phyloP scores from a whole-genome alignment of 441 rosid species.

The Adansonia grandidieri region DNA sequence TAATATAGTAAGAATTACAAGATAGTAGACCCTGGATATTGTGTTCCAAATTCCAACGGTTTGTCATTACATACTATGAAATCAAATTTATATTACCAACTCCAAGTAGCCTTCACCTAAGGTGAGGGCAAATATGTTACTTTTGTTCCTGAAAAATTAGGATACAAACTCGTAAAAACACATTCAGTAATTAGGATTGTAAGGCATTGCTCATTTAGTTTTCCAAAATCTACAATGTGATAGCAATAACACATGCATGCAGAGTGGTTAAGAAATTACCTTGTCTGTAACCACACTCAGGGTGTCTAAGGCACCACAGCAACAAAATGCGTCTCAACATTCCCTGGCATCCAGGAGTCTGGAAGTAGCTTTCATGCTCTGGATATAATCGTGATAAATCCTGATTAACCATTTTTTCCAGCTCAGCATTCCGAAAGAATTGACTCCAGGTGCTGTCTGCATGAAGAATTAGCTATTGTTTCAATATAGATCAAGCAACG shows the following conservation, averaged over 20 bases:
- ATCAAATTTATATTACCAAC: neutral
- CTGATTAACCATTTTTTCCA: constrained; percentile 90
- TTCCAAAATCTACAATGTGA: constrained; percentile 6
- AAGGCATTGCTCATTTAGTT: neutral
- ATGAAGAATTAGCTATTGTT: constrained; percentile 22
- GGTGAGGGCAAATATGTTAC: neutral
- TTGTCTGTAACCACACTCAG: constrained; percentile 89
- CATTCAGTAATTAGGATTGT: neutral
- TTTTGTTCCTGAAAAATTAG: neutral
- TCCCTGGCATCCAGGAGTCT: constrained; percentile 91
- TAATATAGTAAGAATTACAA: too few species aligned
- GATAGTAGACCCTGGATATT: constrained; percentile 1
- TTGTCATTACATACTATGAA: neutral
- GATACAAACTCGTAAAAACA: neutral
- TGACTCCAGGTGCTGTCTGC: constrained; percentile 97
- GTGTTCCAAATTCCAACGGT: neutral
- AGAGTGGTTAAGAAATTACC: constrained; percentile 45
- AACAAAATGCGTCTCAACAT: constrained; percentile 84
- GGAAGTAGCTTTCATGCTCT: constrained; percentile 90
- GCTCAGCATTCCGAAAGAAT: constrained; percentile 90
- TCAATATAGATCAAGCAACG: constrained; percentile 3
- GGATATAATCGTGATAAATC: constrained; percentile 94
- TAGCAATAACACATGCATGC: neutral
- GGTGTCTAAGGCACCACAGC: constrained; percentile 91
- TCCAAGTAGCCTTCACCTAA: neutral